Percentiles rank a stretch among this genome's conserved stretches.
phyloP scores from a whole-genome alignment of 495 filamentous ascomycete genomes.

The Aspergillus nidulans region DNA sequence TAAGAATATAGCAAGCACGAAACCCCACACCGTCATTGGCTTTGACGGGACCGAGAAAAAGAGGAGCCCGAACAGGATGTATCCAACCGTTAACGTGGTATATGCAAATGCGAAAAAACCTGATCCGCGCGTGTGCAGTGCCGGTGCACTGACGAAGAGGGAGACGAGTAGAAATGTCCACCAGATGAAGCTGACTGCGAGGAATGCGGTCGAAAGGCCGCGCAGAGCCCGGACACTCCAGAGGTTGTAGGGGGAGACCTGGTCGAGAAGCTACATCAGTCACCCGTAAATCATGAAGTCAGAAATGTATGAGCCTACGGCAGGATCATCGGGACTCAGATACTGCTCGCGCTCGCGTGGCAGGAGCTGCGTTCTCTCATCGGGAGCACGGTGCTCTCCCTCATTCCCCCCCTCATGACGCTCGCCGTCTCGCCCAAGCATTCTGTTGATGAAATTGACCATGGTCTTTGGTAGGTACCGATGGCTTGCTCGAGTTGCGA shows the following conservation, averaged over 20 bases:
- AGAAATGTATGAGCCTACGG: constrained; percentile 46
- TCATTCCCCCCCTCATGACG: constrained; percentile 13
- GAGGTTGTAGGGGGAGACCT: constrained; percentile 95
- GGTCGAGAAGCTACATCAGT: not conserved
- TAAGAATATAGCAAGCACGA: constrained; percentile 65
- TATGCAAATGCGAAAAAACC: constrained; percentile 87
- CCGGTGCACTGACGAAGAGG: constrained; percentile 81
- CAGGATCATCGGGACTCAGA: constrained; percentile 90
- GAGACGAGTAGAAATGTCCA: constrained; percentile 84
- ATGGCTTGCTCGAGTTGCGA: not conserved
- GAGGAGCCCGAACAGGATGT: constrained; percentile 69
- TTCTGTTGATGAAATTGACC: constrained; percentile 44
- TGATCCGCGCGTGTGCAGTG: constrained; percentile 77
- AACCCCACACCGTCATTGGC: constrained; percentile 63
- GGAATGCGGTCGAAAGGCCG: constrained; percentile 67
- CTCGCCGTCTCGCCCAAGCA: constrained; percentile 12
- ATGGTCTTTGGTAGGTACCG: constrained; percentile 20
- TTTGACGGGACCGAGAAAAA: constrained; percentile 85
- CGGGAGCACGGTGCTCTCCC: constrained; percentile 30
- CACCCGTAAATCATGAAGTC: not conserved
- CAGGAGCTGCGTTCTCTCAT: constrained; percentile 74
- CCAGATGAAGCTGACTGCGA: constrained; percentile 76
- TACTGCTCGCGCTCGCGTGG: constrained; percentile 58
- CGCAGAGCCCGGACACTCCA: constrained; percentile 79
- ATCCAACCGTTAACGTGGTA: constrained; percentile 65